These are phyloP conservation scores for Naganishia cerealis DNA, from an alignment of 1,284 basidiomycete species.

Conservation along the genomic window DNA sequence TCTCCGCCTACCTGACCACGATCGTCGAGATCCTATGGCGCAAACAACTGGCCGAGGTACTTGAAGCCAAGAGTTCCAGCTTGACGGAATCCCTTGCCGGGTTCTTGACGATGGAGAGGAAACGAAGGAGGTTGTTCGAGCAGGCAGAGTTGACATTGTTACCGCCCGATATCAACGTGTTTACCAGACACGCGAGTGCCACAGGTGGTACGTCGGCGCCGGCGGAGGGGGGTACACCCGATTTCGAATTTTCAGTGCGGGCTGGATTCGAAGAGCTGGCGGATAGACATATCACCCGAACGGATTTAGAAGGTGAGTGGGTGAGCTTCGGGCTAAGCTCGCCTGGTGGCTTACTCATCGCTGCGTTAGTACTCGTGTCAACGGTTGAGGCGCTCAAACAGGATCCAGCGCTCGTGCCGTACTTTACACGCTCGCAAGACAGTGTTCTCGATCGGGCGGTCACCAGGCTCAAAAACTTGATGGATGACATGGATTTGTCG, in stretches of 20 bases:
- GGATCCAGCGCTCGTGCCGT: constrained; percentile 36
- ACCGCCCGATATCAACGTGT: constrained; percentile 71
- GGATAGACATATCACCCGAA: constrained; percentile 61
- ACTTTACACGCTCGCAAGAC: not conserved
- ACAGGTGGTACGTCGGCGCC: constrained; percentile 20
- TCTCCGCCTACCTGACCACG: constrained; percentile 89
- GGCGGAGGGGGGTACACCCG: constrained; percentile 56
- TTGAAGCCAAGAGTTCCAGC: constrained; percentile 72
- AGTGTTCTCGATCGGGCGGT: constrained; percentile 36
- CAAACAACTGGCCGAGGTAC: constrained; percentile 75
- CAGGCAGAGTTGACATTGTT: constrained; percentile 75
- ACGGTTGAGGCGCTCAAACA: constrained; percentile 61
- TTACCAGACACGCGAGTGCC: constrained; percentile 63
- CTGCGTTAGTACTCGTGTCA: constrained; percentile 58
- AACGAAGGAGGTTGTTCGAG: constrained; percentile 72
- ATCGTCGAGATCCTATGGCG: constrained; percentile 85
- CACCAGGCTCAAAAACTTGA: not conserved
- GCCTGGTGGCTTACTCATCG: not conserved
- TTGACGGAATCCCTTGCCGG: constrained; percentile 80
- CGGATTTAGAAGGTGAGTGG: constrained; percentile 70
- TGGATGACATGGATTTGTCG: constrained; percentile 25
- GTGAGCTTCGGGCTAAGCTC: constrained; percentile 30
- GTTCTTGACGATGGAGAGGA: constrained; percentile 67
- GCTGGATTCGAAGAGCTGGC: constrained; percentile 52
- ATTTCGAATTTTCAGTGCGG: constrained; percentile 71